Evolutionary conservation across 805 yeast genomes (phyloP).

Genomic region (Candida suzukii): DNA sequence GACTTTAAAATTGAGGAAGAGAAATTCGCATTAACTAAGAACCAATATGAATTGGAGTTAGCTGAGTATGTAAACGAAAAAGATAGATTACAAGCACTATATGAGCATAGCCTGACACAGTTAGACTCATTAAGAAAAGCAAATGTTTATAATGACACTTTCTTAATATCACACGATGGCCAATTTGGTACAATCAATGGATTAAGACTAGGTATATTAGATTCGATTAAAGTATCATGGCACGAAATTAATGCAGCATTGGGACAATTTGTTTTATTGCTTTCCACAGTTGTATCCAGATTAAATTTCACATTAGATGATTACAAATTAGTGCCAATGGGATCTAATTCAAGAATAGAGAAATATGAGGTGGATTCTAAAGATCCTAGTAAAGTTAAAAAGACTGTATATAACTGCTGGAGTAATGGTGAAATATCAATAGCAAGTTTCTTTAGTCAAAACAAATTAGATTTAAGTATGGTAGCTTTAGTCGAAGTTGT

Average conservation of each 20-base stretch:
- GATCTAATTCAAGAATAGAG: constrained; percentile 74
- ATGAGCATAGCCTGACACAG: constrained; percentile 55
- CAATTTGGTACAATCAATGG: constrained; percentile 86
- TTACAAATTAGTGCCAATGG: constrained; percentile 72
- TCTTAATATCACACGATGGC: constrained; percentile 78
- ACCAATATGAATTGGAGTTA: constrained; percentile 48
- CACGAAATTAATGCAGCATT: constrained; percentile 86
- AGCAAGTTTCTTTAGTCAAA: constrained; percentile 65
- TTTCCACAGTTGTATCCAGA: constrained; percentile 56
- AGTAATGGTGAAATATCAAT: constrained; percentile 69
- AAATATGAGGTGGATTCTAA: constrained; percentile 34
- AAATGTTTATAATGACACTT: constrained; percentile 79
- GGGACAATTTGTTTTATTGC: constrained; percentile 71
- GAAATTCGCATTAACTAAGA: constrained; percentile 41
- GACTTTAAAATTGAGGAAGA: constrained; percentile 37
- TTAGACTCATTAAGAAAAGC: constrained; percentile 65
- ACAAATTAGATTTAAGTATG: constrained; percentile 75
- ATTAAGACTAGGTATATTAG: constrained; percentile 66
- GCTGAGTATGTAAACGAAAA: constrained; percentile 44
- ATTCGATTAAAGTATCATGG: constrained; percentile 66
- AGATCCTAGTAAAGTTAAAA: constrained; percentile 26
- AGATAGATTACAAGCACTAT: constrained; percentile 55
- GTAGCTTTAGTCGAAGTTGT: constrained; percentile 65
- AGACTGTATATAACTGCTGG: constrained; percentile 46
- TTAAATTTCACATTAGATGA: constrained; percentile 48